Conservation (phyloP, 495 filamentous ascomycete genomes). For the Physcia stellaris region DNA sequence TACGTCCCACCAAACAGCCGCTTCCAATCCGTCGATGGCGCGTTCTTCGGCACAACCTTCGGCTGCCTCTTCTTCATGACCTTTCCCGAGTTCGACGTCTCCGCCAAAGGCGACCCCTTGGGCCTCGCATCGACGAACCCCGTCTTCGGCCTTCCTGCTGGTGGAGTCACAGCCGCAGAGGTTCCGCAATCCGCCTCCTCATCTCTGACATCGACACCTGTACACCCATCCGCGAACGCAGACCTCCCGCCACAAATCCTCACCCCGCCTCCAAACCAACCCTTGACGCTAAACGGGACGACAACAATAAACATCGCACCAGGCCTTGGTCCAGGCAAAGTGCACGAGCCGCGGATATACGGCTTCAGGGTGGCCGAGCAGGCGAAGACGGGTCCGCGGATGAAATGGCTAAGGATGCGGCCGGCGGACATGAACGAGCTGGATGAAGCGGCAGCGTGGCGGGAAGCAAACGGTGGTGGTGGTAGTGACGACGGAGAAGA, state of each 20-base stretch:
- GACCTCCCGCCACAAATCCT: background rate
- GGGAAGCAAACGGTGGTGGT: conserved; percentile 19
- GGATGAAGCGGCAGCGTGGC: conserved; percentile 56
- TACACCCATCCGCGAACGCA: conserved; percentile 4
- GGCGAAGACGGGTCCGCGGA: conserved; percentile 74
- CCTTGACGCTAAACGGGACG: conserved; percentile 67
- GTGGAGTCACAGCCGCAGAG: conserved; percentile 22
- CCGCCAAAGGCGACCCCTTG: conserved; percentile 18
- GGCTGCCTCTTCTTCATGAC: conserved; percentile 93
- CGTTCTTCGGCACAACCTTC: conserved; percentile 96
- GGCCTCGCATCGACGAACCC: conserved; percentile 15
- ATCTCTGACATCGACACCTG: conserved; percentile 22
- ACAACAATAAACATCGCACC: conserved; percentile 71
- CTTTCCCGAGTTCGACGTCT: conserved; percentile 85
- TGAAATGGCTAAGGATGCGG: conserved; percentile 88
- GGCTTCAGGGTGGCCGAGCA: conserved; percentile 87
- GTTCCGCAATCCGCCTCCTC: conserved; percentile 27
- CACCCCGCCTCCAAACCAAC: conserved; percentile 27
- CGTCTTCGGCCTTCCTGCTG: conserved; percentile 10
- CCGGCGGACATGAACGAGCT: conserved; percentile 66
- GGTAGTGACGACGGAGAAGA: conserved; percentile 38
- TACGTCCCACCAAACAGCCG: conserved; percentile 95
- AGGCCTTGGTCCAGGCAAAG: conserved; percentile 64
- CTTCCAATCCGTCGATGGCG: conserved; percentile 95
- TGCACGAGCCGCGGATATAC: conserved; percentile 94